Evolutionary conservation across 2,329 filamentous ascomycete species (phyloP).

Genomic region (Dactylonectria macrodidyma): DNA sequence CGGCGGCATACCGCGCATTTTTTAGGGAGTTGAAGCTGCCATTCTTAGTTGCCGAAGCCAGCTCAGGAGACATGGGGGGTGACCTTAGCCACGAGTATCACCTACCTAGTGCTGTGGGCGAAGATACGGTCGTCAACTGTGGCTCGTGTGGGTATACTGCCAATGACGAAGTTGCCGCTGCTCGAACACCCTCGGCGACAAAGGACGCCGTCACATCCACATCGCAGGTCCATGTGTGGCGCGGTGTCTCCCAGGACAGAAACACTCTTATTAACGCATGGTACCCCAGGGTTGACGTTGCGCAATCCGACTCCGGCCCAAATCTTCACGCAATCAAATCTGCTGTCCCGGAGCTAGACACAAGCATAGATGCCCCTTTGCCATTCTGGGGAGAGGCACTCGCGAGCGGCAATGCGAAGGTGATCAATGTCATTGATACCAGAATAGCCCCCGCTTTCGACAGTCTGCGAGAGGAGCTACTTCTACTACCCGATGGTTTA

Average conservation of each 20-base stretch:
- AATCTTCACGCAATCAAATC: conserved; percentile 75
- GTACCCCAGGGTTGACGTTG: conserved; percentile 63
- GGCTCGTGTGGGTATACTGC: conserved; percentile 80
- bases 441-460: conserved; percentile 48
- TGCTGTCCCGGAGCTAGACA: conserved; percentile 77
- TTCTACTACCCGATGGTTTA: conserved; percentile 41
- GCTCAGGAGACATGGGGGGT: conserved; percentile 97
- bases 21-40: conserved; percentile 89
- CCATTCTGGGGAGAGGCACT: conserved; percentile 66
- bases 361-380: conserved; percentile 74
- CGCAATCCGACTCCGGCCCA: conserved; percentile 52
- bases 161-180: conserved; percentile 86
- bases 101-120: conserved; percentile 82
- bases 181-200: conserved; percentile 38
- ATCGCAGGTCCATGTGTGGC: conserved; percentile 64
- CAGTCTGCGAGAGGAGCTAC: conserved; percentile 43
- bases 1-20: conserved; percentile 80
- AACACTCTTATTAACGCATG: conserved; percentile 79
- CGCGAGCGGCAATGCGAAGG: conserved; percentile 25
- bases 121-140: conserved; percentile 88
- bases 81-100: conserved; percentile 96
- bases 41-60: conserved; percentile 87
- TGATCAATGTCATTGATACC: conserved; percentile 56
- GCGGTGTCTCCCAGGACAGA: conserved; percentile 77
- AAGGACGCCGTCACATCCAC: background rate